Evolutionary conservation across 1,284 basidiomycete species (phyloP).

Genomic region (Tilletia indica): DNA sequence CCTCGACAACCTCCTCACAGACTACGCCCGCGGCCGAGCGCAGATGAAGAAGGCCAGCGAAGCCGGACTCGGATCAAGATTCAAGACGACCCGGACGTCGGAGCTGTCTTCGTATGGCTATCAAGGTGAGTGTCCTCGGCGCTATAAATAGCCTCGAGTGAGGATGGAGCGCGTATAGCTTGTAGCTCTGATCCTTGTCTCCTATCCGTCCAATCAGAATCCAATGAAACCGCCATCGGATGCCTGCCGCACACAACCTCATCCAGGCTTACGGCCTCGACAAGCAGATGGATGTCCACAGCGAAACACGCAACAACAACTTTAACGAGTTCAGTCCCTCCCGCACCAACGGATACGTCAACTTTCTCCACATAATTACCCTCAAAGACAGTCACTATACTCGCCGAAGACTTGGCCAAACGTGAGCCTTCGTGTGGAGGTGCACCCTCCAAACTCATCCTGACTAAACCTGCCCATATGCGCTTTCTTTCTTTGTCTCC

Average conservation of each 20-base stretch:
- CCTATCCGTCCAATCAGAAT: slow-evolving; percentile 58
- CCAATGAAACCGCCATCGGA: slow-evolving; percentile 80
- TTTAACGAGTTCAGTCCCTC: slow-evolving; percentile 76
- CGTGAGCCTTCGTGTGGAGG: slow-evolving; percentile 26
- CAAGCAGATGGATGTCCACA: slow-evolving; percentile 80
- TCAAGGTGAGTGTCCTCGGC: no score
- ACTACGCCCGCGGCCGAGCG: slow-evolving; percentile 40
- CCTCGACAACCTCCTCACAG: slow-evolving; percentile 47
- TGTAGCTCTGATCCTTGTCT: no score
- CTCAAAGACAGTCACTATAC: slow-evolving; percentile 60
- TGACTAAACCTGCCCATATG: no score
- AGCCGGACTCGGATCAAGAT: no score
- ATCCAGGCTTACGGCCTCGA: slow-evolving; percentile 86
- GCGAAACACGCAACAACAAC: slow-evolving; percentile 76
- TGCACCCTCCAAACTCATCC: no score
- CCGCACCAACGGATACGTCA: slow-evolving; percentile 96
- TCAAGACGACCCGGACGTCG: no score
- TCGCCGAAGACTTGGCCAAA: slow-evolving; percentile 71
- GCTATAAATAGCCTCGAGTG: no score
- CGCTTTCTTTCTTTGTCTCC: no score
- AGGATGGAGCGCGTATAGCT: no score
- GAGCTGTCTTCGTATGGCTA: no score
- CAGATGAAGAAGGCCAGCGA: no score
- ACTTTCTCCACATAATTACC: slow-evolving; percentile 81
- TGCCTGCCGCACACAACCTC: slow-evolving; percentile 74